Conservation (phyloP, 2,329 filamentous ascomycete species). For the Fusarium buxicola region DNA sequence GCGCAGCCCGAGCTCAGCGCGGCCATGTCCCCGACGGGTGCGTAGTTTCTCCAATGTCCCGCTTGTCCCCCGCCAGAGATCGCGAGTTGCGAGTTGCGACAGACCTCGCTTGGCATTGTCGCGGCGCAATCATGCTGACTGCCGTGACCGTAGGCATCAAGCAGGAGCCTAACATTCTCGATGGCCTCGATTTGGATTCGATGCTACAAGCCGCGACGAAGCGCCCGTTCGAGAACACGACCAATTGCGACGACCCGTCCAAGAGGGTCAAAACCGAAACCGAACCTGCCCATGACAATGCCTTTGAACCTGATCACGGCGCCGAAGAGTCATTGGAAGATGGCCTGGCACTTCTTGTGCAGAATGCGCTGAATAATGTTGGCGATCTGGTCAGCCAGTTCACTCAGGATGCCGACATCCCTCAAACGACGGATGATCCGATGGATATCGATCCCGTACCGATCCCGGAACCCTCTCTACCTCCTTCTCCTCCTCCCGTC, state of each 20-base stretch:
- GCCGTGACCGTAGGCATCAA: slow-evolving; percentile 51
- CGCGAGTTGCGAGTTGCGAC: slow-evolving; percentile 14
- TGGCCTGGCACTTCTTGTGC: slow-evolving; percentile 53
- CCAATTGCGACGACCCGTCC: slow-evolving; percentile 45
- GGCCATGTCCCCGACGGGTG: slow-evolving; percentile 53
- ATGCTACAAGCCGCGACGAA: slow-evolving; percentile 53
- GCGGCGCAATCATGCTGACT: slow-evolving; percentile 41
- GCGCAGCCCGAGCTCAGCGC: slow-evolving; percentile 52
- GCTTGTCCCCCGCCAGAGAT: slow-evolving; percentile 23
- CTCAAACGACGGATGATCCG: slow-evolving; percentile 45
- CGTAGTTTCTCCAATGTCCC: slow-evolving; percentile 35
- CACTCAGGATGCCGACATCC: slow-evolving; percentile 40
- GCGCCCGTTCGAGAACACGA: slow-evolving; percentile 51
- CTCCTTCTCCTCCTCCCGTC: slow-evolving; percentile 44
- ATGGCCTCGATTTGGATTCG: slow-evolving; percentile 51
- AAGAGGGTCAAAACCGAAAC: slow-evolving; percentile 52
- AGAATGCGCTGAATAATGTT: slow-evolving; percentile 56
- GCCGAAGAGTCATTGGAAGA: slow-evolving; percentile 50
- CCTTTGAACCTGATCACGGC: slow-evolving; percentile 36
- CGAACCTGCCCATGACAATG: slow-evolving; percentile 35
- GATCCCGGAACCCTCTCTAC: slow-evolving; percentile 43
- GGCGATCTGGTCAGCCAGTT: slow-evolving; percentile 53
- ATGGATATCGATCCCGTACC: slow-evolving; percentile 51
- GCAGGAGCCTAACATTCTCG: slow-evolving; percentile 53
- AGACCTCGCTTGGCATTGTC: slow-evolving; percentile 19